phyloP scores from a whole-genome alignment of 2,329 filamentous ascomycete genomes.

The Aspergillus sergii region DNA sequence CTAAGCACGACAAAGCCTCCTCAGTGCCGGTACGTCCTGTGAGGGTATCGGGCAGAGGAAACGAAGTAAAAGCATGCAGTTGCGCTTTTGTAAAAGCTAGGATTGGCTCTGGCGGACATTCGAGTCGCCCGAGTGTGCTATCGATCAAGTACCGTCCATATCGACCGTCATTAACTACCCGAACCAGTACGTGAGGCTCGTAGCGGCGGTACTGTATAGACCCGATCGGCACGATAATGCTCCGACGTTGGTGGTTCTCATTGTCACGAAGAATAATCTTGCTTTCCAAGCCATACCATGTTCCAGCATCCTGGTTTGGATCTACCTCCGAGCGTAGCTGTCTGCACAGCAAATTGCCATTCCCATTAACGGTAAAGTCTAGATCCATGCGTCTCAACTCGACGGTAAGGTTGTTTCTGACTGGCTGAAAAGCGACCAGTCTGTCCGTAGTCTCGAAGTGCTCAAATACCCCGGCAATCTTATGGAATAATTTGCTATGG shows the following conservation, averaged over 20 bases:
- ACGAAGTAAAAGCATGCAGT: slow-evolving; percentile 64
- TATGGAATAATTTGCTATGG: slow-evolving; percentile 42
- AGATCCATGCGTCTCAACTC: slow-evolving; percentile 58
- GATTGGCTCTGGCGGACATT: slow-evolving; percentile 58
- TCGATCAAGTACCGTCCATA: slow-evolving; percentile 60
- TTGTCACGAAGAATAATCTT: slow-evolving; percentile 59
- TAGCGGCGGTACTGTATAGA: slow-evolving; percentile 26
- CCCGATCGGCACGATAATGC: slow-evolving; percentile 59
- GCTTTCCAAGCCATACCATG: slow-evolving; percentile 60
- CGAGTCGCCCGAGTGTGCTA: slow-evolving; percentile 55
- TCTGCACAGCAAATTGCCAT: slow-evolving; percentile 48
- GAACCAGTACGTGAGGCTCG: slow-evolving; percentile 49
- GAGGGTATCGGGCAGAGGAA: slow-evolving; percentile 58
- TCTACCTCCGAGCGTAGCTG: slow-evolving; percentile 59
- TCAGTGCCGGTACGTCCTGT: slow-evolving; percentile 63
- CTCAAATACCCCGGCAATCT: slow-evolving; percentile 49
- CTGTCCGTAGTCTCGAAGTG: slow-evolving; percentile 51
- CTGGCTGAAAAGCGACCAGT: slow-evolving; percentile 53
- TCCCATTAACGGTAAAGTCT: slow-evolving; percentile 53
- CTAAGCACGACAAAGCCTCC: slow-evolving; percentile 56
- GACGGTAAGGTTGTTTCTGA: slow-evolving; percentile 38
- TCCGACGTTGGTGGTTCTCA: slow-evolving; percentile 45
- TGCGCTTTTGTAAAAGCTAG: slow-evolving; percentile 60
- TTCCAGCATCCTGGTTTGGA: slow-evolving; percentile 60
- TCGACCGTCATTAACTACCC: slow-evolving; percentile 32